Evolutionary conservation across 2,329 filamentous ascomycete species (phyloP).

Genomic region (Fusarium marasasianum): DNA sequence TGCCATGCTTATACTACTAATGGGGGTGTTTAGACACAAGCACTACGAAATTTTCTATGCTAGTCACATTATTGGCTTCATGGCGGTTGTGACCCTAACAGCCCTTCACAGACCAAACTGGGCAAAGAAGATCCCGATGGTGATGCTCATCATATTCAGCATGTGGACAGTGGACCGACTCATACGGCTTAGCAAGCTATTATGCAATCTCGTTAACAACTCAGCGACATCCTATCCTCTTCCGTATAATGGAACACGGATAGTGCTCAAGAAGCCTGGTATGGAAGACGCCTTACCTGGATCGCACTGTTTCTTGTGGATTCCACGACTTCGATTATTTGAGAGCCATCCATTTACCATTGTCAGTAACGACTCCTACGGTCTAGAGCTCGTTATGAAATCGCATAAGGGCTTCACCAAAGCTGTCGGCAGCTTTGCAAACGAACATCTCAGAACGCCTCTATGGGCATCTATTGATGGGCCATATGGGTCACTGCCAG

Average conservation of each 20-base stretch:
- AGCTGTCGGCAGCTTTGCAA: slow-evolving; percentile 57
- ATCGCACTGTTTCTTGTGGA: slow-evolving; percentile 64
- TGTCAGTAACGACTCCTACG: slow-evolving; percentile 51
- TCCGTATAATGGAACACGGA: slow-evolving; percentile 54
- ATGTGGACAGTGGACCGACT: slow-evolving; percentile 58
- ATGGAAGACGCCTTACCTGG: slow-evolving; percentile 39
- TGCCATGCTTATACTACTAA: slow-evolving; percentile 50
- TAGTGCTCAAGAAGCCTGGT: slow-evolving; percentile 56
- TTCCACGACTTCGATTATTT: slow-evolving; percentile 60
- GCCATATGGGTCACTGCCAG: slow-evolving; percentile 62
- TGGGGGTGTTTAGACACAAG: slow-evolving; percentile 47
- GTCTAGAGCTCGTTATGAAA: slow-evolving; percentile 60
- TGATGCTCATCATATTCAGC: slow-evolving; percentile 50
- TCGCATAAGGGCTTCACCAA: slow-evolving; percentile 63
- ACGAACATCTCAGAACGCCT: slow-evolving; percentile 52
- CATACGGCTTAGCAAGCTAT: slow-evolving; percentile 43
- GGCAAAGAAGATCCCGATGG: slow-evolving; percentile 48
- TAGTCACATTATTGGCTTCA: slow-evolving; percentile 54
- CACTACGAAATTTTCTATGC: slow-evolving; percentile 60
- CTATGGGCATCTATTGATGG: slow-evolving; percentile 62
- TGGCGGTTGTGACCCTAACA: slow-evolving; percentile 52
- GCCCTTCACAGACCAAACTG: slow-evolving; percentile 56
- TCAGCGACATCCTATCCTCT: slow-evolving; percentile 54
- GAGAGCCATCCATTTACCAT: slow-evolving; percentile 68
- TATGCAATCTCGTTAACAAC: slow-evolving; percentile 5